Base-by-base conservation (phyloP, 2,329 filamentous ascomycete species). In the Exophiala sp. region DNA sequence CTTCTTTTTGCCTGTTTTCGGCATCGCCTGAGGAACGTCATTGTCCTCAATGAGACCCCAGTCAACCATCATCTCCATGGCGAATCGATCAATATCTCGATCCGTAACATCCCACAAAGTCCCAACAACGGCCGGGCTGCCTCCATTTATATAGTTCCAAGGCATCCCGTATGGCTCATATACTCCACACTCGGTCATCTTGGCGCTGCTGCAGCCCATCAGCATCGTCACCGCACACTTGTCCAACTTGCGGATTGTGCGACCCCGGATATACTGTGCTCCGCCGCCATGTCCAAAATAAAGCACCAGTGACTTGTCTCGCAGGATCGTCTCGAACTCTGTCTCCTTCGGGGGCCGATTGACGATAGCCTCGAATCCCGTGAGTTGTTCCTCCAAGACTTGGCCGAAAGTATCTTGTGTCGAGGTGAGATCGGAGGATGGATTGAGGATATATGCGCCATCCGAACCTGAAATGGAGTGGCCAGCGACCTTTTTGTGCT, bases 21-120 rank as follows among this genome's bases (percentile, higher is more conserved):
- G 54, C 61, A 21, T 47, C 39, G 34, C 38, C 14, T 45, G 50
- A 48, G 47, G 34, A n/a, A 29, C 20, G 4, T 47, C 59, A 32
- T 60, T 66, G 69, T 54, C 78, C 78, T 69, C 63, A 63, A 88
- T 75, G 5, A 99, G 70, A 0, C 94, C 94, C 94, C 94, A 99
- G 64, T 87, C 80, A 67, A 94, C 88, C 68, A 96, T 88, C 2
- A 88, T 77, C 21, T 81, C 78, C 33, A 86, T 84, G 0, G 91
- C 88, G 69, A 96, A 95, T 14, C 91, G 87, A 74, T 99, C 95
- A 69, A 96, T 96, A 69, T 99, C 94, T 65, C 89, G 89, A 69
- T 99, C 94, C 8, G 94, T 99, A 46, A 99, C 94, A 70, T 99
- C 94, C 94, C 94, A 99, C 35, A 99, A 77, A 12, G 91, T 96